Evolutionary conservation across 768 basidiomycete genomes (phyloP).

Genomic region (Chalciporus pseudorubinellus): DNA sequence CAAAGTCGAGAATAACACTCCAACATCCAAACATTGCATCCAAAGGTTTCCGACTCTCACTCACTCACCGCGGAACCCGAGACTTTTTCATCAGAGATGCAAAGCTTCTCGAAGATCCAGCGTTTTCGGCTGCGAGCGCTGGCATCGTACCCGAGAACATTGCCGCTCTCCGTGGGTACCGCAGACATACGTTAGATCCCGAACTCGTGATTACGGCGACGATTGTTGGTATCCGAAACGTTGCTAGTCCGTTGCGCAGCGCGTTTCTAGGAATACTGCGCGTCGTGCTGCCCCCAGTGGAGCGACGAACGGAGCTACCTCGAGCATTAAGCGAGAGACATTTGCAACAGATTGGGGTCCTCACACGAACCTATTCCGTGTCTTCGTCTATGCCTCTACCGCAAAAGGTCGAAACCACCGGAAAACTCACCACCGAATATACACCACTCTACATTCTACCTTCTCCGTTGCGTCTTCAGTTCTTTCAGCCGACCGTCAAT

Average conservation of each 20-base stretch:
- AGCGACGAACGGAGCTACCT: not conserved
- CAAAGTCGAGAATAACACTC: not conserved
- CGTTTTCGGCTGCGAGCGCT: not conserved
- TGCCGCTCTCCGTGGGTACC: not conserved
- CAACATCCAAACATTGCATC: not conserved
- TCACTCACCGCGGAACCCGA: not conserved
- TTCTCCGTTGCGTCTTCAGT: not conserved
- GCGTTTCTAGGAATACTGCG: not conserved
- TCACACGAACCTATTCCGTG: not conserved
- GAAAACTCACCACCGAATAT: not conserved
- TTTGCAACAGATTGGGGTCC: not conserved
- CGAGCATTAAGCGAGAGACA: not conserved
- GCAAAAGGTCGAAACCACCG: not conserved
- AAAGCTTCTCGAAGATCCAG: not conserved
- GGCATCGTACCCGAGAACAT: not conserved
- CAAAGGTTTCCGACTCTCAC: not conserved
- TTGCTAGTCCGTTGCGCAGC: not conserved
- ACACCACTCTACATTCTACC: not conserved
- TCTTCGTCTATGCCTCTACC: not conserved
- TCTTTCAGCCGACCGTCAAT: not conserved
- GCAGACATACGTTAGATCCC: not conserved
- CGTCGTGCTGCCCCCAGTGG: not conserved
- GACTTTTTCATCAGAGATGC: not conserved
- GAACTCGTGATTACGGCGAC: not conserved
- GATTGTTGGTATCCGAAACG: not conserved